Evolutionary conservation across 768 basidiomycete genomes (phyloP).

Genomic region (Peribolospora kevripleyi): DNA sequence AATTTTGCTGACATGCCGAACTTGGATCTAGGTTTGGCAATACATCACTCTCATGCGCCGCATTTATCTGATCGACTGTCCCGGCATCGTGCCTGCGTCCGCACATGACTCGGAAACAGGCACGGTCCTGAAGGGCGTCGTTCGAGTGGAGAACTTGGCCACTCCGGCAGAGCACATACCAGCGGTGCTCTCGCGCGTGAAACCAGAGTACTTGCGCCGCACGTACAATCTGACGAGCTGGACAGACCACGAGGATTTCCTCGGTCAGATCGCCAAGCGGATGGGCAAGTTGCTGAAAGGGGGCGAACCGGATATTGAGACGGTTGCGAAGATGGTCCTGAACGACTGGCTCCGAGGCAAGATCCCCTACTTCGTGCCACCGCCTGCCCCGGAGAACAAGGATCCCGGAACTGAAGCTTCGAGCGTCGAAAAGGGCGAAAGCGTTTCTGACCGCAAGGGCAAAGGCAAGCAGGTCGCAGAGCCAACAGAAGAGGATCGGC

Average conservation of each 20-base stretch:
- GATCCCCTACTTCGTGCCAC: constrained; percentile 85
- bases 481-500: constrained; percentile 15
- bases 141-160: constrained; percentile 80
- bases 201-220: constrained; percentile 65
- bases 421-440: background rate
- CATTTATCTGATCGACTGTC: constrained; percentile 98
- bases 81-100: constrained; percentile 87
- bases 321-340: constrained; percentile 79
- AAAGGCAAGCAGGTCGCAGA: constrained; percentile 5
- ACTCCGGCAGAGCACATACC: constrained; percentile 83
- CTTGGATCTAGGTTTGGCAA: constrained; percentile 52
- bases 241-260: constrained; percentile 45
- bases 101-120: constrained; percentile 70
- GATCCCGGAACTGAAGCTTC: constrained; percentile 7
- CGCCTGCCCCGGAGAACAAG: constrained; percentile 54
- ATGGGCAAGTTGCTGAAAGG: constrained; percentile 78
- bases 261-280: constrained; percentile 66
- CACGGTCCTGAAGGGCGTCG: constrained; percentile 86
- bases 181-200: constrained; percentile 64
- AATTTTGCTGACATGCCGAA: background rate
- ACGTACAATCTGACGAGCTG: constrained; percentile 46
- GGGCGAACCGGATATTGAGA: constrained; percentile 78
- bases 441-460: background rate
- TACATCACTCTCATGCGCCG: constrained; percentile 89
- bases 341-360: constrained; percentile 87